phyloP scores from a whole-genome alignment of 805 yeast species.

The Zygoascus biomembranicola region DNA sequence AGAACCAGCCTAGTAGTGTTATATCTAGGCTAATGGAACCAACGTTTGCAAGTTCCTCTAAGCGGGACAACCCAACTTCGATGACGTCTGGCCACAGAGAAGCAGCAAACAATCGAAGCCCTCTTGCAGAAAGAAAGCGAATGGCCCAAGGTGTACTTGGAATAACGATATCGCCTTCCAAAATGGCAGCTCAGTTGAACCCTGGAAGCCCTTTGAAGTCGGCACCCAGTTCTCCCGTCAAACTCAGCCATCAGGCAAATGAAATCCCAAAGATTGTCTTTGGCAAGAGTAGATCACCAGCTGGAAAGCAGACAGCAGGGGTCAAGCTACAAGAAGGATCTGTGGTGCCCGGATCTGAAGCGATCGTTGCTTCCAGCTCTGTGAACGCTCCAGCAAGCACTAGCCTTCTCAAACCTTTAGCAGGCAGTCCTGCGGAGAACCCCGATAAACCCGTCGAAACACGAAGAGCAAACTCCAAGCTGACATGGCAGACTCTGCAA shows the following conservation, averaged over 20 bases:
- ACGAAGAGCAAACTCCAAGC: constrained; percentile 1
- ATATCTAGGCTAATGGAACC: constrained; percentile 15
- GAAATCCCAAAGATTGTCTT: not conserved
- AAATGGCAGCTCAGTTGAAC: not conserved
- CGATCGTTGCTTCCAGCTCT: not conserved
- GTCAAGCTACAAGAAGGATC: not conserved
- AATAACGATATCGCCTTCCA: not conserved
- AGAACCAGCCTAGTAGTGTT: not conserved
- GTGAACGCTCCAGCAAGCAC: not conserved
- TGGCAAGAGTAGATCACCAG: not conserved
- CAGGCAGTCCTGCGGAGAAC: not conserved
- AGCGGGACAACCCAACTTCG: constrained; percentile 2
- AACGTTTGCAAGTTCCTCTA: constrained; percentile 12
- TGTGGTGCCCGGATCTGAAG: not conserved
- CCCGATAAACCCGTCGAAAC: not conserved
- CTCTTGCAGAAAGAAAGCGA: not conserved
- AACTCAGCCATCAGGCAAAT: constrained; percentile 1
- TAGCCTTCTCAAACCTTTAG: not conserved
- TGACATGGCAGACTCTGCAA: constrained; percentile 7
- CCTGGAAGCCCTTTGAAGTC: no score
- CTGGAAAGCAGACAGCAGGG: not conserved
- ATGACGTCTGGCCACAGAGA: not conserved
- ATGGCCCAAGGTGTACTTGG: not conserved
- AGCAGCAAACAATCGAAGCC: not conserved
- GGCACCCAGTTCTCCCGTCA: not conserved